Evolutionary conservation across 2,329 filamentous ascomycete genomes (phyloP), one percentile per base, ranked within the genome.

Genomic region (Leptographium wingfieldii): DNA sequence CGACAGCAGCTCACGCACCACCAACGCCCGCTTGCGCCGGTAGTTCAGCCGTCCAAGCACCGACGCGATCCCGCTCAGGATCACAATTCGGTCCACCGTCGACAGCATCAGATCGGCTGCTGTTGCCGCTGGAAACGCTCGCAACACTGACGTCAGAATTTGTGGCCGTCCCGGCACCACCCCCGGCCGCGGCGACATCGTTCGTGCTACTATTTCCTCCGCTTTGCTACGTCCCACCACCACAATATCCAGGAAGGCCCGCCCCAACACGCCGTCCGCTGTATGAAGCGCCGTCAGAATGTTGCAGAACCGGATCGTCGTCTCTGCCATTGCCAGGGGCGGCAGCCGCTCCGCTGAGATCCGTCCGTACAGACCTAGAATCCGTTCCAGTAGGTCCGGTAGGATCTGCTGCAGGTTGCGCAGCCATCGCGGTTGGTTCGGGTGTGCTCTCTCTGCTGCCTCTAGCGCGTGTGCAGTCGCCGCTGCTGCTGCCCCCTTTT

Each of bases 1-100:
- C 3, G 85, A 86, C 10, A 99, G 80, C 56, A 97, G 79, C 68
- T 96, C 91, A 66, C 89, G 86, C 67, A 96, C 80, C 0, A 96
- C 84, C 74, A 97, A 87, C 5, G 89, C 91, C 72, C 95, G 95
- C 73, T 96, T 97, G 60, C 94, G 82, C 61, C 91, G 84, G 62
- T 92, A 82, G 1, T 89, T 90, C 9, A 99, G 73, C 6, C 83
- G 78, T 0, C 90, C 87, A 11, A 96, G 76, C n/a, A 95, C 84
- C n/a, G 88, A 85, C 9, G 90, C 87, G 65, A 97, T 90, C 14
- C 91, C 92, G 65, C 90, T 86, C 19, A 96, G 77, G 43, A 96
- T 86, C 11, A 87, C 83, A 12, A 89, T 84, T 27, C 88, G 81
- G 71, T 96, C 92, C 11, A 85, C 83, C 4, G 87, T 82, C 3